Percentiles rank a stretch among this genome's conserved stretches.
Conservation (phyloP, 805 yeast species). For the Barnettozyma pratensis region DNA sequence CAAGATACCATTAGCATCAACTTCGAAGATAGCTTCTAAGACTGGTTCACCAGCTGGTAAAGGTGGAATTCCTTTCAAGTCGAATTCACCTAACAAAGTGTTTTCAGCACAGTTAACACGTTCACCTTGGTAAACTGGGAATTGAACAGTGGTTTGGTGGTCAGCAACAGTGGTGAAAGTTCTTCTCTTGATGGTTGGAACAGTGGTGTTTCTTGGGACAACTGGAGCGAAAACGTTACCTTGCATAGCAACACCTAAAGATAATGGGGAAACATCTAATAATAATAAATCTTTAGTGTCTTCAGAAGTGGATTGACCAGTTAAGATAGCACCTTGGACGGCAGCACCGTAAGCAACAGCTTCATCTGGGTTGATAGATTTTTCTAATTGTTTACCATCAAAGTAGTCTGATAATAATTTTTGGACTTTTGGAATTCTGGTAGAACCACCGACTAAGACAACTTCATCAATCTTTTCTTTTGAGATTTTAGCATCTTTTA, state of each 20-base stretch:
- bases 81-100: constrained; percentile 83
- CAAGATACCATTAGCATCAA: constrained; percentile 99
- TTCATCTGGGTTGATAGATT: constrained; percentile 98
- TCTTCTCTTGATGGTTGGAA: constrained; percentile 93
- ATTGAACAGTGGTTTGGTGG: constrained; percentile 92
- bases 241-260: constrained; percentile 93
- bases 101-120: constrained; percentile 92
- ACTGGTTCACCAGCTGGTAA: constrained; percentile 99
- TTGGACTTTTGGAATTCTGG: constrained; percentile 98
- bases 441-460: constrained; percentile 98
- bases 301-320: constrained; percentile 92
- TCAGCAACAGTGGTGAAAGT: constrained; percentile 94
- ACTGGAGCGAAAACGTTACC: constrained; percentile 97
- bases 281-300: constrained; percentile 87
- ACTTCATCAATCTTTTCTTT: constrained; percentile 88
- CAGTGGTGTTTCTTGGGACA: constrained; percentile 91
- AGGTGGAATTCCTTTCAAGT: constrained; percentile 82
- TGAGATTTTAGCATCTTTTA: constrained; percentile 87
- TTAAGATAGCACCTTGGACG: constrained; percentile 95
- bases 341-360: constrained; percentile 99
- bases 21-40: constrained; percentile 97
- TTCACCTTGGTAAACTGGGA: constrained; percentile 95
- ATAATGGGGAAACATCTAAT: constrained; percentile 90
- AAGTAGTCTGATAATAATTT: constrained; percentile 85
- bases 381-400: constrained; percentile 92